Base-by-base conservation (phyloP, 2,329 filamentous ascomycete genomes). In the Penicillium oxalicum region DNA sequence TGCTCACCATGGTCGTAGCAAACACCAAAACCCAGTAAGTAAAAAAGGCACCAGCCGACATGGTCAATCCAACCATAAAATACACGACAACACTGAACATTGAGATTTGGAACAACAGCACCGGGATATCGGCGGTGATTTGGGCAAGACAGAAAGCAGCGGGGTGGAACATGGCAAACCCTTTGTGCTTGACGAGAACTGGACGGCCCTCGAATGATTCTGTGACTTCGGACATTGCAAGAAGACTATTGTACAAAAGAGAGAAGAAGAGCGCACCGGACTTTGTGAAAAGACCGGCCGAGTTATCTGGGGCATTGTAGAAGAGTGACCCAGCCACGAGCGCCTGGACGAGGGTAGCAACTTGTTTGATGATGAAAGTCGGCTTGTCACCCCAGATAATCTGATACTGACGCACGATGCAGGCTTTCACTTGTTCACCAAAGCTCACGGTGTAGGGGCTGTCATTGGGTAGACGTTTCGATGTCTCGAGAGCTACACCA, bases 301-400 rank as follows among this genome's bases (percentile, higher is more conserved):
- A 79, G 43, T 77, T 80, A 25, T 69, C 50, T 0, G 82, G 76
- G 0, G 82, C 78, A 47, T 82, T 75, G 66, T 86, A 87, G 66
- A 87, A 87, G 3, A 87, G 72, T 0, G 82, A 86, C 5, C 83
- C 83, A 1, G 77, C 73, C 49, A 87, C 78, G 4, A 87, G 65
- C 0, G 83, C 81, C 57, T 84, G 80, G 0, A 74, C 57, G 6
- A 86, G 59, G 1, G 78, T 82, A 0, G 77, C 75, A 4, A 73
- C 65, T 55, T 85, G 81, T 60, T 83, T 84, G 66, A 84, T 81
- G 52, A 82, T 55, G 35, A 85, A 80, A 0, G 80, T 82, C 0
- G 77, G 72, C 55, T 82, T 83, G 63, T 86, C 82, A 36, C 82
- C 82, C 73, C 77, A 79, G 1, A 86, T 58, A 27, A 86, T 81